phyloP scores from a whole-genome alignment of 2,329 filamentous ascomycete species.

The Gliomastix tumulicola region DNA sequence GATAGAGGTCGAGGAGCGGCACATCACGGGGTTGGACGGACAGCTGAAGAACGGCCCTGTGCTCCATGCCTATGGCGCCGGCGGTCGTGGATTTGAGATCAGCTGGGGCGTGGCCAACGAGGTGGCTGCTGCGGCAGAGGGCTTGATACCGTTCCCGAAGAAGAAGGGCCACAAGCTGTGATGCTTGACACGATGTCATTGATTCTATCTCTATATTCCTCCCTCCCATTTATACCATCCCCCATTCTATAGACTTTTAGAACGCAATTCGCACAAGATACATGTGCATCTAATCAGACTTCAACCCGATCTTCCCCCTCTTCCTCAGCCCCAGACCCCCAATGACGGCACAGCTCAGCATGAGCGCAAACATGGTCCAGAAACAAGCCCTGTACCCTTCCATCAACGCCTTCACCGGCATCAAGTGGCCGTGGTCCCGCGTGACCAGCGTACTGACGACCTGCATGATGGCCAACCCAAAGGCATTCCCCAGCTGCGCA shows the following conservation, averaged over 20 bases:
- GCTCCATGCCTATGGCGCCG: conserved; percentile 53
- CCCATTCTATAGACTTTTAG: too few species aligned
- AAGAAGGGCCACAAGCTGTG: too few species aligned
- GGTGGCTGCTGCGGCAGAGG: conserved; percentile 18
- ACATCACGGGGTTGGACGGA: conserved; percentile 8
- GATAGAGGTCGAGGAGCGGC: conserved; percentile 40
- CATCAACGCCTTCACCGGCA: conserved; percentile 25
- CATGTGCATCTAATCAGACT: conserved; percentile 30
- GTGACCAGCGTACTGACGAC: conserved; percentile 33
- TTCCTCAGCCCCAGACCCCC: conserved; percentile 30
- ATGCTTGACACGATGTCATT: too few species aligned
- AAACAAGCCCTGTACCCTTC: conserved; percentile 42
- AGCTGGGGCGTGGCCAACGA: conserved; percentile 53
- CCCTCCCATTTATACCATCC: too few species aligned
- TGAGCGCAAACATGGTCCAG: conserved; percentile 41
- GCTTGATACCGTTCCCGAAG: neutral
- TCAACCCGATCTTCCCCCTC: conserved; percentile 38
- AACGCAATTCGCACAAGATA: too few species aligned
- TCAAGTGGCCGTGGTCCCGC: conserved; percentile 17
- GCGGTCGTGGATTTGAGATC: conserved; percentile 54
- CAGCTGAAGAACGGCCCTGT: conserved; percentile 13
- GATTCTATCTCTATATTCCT: too few species aligned
- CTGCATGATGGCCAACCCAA: conserved; percentile 39
- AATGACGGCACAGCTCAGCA: conserved; percentile 30
- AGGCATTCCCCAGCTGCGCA: conserved; percentile 45